Evolutionary conservation across 306 rosid species (phyloP).

Genomic region (Inga laurina): DNA sequence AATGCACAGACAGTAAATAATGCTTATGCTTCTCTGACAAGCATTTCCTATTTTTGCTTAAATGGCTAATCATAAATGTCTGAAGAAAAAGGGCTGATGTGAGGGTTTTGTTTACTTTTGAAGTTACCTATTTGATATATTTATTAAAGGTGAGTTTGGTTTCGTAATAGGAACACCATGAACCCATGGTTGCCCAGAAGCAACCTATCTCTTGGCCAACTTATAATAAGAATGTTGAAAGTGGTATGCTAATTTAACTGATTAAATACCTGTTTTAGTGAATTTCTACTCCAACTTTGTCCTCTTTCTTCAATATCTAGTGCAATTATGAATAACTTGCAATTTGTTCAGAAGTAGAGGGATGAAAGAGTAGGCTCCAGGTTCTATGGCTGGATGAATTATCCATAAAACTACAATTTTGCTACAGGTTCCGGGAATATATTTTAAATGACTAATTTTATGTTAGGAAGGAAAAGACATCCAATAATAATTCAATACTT

Average conservation of each 20-base stretch:
- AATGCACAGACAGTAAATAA: not conserved
- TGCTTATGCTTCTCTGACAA: not conserved
- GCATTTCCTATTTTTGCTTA: not conserved
- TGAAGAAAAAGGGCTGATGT: not conserved
- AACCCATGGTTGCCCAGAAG: not conserved
- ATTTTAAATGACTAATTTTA: not conserved
- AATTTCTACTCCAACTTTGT: not conserved
- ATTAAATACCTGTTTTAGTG: not conserved
- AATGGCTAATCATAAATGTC: not conserved
- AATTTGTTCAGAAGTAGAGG: not conserved
- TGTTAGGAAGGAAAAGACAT: not conserved
- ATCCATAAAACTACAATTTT: not conserved
- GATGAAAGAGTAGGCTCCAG: not conserved
- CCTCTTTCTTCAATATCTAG: not conserved
- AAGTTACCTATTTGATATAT: not conserved
- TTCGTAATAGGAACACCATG: not conserved
- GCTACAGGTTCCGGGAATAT: not conserved
- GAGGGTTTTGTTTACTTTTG: not conserved
- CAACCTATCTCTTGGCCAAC: not conserved
- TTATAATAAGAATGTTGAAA: not conserved
- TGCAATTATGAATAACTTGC: not conserved
- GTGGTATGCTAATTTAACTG: not conserved
- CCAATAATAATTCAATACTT: not conserved
- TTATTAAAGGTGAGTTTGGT: not conserved
- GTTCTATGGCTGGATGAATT: not conserved